Conservation (phyloP, 352 stramenopile genomes). For the Phytophthora litchii region DNA sequence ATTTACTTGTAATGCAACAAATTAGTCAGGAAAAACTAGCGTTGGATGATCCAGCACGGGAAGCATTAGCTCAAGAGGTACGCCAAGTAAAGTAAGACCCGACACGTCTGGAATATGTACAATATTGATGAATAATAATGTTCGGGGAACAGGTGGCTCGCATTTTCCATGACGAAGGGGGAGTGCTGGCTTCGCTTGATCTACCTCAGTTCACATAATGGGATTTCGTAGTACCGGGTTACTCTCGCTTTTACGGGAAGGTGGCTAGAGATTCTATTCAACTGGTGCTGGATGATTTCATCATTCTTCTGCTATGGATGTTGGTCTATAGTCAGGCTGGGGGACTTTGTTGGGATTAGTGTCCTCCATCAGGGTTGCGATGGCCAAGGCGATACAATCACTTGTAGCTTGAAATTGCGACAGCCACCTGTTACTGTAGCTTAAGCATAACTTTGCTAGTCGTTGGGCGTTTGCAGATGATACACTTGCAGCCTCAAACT, state of each 20-base stretch:
- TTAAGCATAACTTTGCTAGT: constrained; percentile 90
- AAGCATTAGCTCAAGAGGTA: constrained; percentile 32
- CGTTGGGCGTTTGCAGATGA: constrained; percentile 87
- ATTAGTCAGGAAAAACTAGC: constrained; percentile 34
- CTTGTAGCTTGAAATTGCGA: constrained; percentile 89
- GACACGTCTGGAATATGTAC: neutral
- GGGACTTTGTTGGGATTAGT: constrained; percentile 34
- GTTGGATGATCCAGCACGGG: constrained; percentile 31
- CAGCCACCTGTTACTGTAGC: constrained; percentile 92
- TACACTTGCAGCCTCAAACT: constrained; percentile 77
- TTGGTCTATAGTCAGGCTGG: constrained; percentile 6
- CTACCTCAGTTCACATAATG: constrained; percentile 1
- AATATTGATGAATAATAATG: constrained; percentile 1
- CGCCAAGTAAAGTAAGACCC: neutral
- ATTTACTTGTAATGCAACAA: neutral
- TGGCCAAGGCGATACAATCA: constrained; percentile 66
- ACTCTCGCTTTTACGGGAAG: no score
- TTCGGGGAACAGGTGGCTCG: constrained; percentile 25
- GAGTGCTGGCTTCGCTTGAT: constrained; percentile 14
- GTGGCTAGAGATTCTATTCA: no score
- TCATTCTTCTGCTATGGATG: constrained; percentile 11
- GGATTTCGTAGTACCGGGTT: neutral
- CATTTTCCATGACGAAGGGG: constrained; percentile 46
- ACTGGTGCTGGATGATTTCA: constrained; percentile 1
- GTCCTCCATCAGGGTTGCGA: constrained; percentile 76